Evolutionary conservation across 345 rosid genomes (phyloP).

Genomic region (Lepidium africanum): DNA sequence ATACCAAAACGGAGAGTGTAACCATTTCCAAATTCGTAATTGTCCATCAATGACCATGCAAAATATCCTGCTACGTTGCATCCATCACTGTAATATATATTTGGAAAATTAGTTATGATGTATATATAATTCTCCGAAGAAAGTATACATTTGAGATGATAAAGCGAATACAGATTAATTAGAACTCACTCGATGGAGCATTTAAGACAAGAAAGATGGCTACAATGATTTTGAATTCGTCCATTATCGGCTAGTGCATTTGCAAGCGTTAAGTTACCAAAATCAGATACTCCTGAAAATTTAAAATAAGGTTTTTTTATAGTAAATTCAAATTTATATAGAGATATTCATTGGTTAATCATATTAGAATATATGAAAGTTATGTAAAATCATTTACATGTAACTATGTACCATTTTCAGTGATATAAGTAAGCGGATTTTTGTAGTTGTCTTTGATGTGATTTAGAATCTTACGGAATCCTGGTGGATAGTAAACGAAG

Average conservation of each 20-base stretch:
- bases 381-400: background rate
- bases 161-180: background rate
- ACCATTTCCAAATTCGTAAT: background rate
- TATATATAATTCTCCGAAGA: too few relatives aligned
- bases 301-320: too few relatives aligned
- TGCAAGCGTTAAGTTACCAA: background rate
- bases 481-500: slow-evolving; percentile 15
- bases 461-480: slow-evolving; percentile 5
- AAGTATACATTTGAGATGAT: too few relatives aligned
- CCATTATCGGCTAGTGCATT: background rate
- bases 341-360: background rate
- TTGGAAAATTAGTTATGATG: background rate
- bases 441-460: slow-evolving; percentile 1
- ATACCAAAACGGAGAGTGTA: background rate
- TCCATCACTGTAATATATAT: background rate
- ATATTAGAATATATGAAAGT: background rate
- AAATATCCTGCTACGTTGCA: background rate
- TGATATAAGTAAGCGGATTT: slow-evolving; percentile 19
- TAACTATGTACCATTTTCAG: slow-evolving; percentile 11
- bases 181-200: slow-evolving; percentile 7
- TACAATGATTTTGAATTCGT: background rate
- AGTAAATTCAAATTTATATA: too few relatives aligned
- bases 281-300: background rate
- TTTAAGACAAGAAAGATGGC: background rate
- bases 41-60: background rate